Conservation (phyloP, 768 basidiomycete genomes). For the Brasilioporus rufonigricans region DNA sequence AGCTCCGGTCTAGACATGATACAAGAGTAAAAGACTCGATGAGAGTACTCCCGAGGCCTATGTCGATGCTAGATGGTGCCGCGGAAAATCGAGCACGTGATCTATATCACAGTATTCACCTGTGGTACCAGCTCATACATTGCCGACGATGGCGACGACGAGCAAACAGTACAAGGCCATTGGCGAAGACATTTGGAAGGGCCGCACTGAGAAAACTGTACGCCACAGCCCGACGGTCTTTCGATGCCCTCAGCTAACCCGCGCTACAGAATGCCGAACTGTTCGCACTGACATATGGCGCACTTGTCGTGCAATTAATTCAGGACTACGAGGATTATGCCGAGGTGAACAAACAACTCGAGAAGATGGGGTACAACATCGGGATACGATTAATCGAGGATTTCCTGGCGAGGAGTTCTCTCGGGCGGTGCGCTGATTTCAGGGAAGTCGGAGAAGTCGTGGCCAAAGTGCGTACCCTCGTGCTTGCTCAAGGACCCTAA, state of each 20-base stretch:
- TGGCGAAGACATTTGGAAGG: conserved; percentile 96
- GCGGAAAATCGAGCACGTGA: conserved; percentile 25
- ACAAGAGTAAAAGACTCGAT: background rate
- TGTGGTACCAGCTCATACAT: background rate
- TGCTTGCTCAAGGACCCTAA: background rate
- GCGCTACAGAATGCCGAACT: conserved; percentile 86
- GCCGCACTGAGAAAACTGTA: conserved; percentile 92
- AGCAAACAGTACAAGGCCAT: conserved; percentile 85
- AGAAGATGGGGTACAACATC: conserved; percentile 99
- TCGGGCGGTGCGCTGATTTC: conserved; percentile 93
- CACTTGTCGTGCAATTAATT: conserved; percentile 95
- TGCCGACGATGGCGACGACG: conserved; percentile 57
- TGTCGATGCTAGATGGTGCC: background rate
- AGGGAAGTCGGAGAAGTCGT: conserved; percentile 94
- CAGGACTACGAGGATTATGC: conserved; percentile 98
- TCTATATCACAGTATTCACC: conserved; percentile 5
- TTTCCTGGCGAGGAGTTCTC: conserved; percentile 88
- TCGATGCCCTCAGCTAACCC: conserved; percentile 14
- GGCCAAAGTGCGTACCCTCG: conserved; percentile 64
- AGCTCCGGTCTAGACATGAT: conserved; percentile 86
- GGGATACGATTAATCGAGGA: conserved; percentile 96
- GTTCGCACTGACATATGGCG: conserved; percentile 95
- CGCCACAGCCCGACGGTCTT: conserved; percentile 26
- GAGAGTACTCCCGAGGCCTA: background rate
- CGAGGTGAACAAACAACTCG: conserved; percentile 94